These are phyloP conservation scores for Entomortierella chlamydospora DNA, from an alignment of 192 early-diverging fungal genomes.

Conservation along the genomic window DNA sequence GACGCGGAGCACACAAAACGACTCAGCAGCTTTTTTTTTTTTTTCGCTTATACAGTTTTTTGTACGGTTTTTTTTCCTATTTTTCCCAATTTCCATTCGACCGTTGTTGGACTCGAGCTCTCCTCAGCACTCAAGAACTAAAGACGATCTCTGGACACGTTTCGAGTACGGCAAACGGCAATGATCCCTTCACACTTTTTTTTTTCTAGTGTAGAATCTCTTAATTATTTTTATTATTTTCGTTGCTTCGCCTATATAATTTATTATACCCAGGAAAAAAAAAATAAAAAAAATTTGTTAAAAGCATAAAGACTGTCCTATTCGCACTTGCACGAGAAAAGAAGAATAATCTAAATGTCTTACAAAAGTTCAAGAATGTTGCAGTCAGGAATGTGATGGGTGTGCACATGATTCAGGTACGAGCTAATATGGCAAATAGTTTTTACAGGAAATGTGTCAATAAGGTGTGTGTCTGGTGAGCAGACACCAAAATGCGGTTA, in stretches of 20 bases:
- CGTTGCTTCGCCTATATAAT: neutral
- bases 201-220: constrained; percentile 13
- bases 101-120: neutral
- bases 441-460: too few relatives aligned
- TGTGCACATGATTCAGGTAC: too few relatives aligned
- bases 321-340: too few relatives aligned
- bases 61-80: neutral
- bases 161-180: constrained; percentile 11
- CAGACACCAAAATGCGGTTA: too few relatives aligned
- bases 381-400: too few relatives aligned
- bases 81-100: neutral
- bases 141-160: constrained; percentile 19
- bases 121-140: constrained; percentile 1
- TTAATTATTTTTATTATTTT: neutral
- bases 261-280: constrained; percentile 3
- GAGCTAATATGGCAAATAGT: too few relatives aligned
- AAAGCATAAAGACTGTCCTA: constrained; percentile 3
- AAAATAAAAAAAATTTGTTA: constrained; percentile 10
- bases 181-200: constrained; percentile 3
- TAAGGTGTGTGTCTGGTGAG: too few relatives aligned
- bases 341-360: too few relatives aligned
- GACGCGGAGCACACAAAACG: constrained; percentile 35
- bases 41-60: neutral
- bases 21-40: constrained; percentile 18
- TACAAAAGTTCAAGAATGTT: too few relatives aligned